Evolutionary conservation across 768 basidiomycete genomes (phyloP).

Genomic region (Suillus lakei): DNA sequence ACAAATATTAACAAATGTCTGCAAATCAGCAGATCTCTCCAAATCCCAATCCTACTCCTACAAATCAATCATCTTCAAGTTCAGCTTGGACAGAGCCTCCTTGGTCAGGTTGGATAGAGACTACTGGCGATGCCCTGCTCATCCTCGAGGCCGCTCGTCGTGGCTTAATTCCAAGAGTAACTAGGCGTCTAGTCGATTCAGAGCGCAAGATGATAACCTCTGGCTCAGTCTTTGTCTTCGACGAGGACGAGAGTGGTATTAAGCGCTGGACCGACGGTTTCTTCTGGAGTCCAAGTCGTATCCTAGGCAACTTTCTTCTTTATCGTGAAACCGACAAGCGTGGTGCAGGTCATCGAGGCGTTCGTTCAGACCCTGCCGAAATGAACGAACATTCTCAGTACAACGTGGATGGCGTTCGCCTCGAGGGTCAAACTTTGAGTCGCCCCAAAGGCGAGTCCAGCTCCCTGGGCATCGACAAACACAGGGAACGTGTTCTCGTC

Average conservation of each 20-base stretch:
- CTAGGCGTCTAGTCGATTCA: slow-evolving; percentile 87
- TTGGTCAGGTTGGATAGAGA: slow-evolving; percentile 94
- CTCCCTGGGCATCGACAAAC: slow-evolving; percentile 60
- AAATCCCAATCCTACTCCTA: slow-evolving; percentile 20
- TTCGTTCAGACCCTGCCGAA: slow-evolving; percentile 46
- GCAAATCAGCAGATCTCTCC: slow-evolving; percentile 35
- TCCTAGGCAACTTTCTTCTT: slow-evolving; percentile 92
- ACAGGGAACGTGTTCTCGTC: slow-evolving; percentile 80
- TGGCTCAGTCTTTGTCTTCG: slow-evolving; percentile 95
- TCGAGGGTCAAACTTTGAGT: slow-evolving; percentile 55
- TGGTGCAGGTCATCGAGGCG: slow-evolving; percentile 63
- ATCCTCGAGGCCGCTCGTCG: slow-evolving; percentile 93
- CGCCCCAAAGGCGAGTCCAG: slow-evolving; percentile 62
- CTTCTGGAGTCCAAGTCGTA: slow-evolving; percentile 92
- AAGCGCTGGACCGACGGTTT: slow-evolving; percentile 99
- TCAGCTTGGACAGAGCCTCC: slow-evolving; percentile 85
- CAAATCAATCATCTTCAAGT: slow-evolving; percentile 39
- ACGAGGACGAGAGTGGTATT: slow-evolving; percentile 96
- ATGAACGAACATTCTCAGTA: slow-evolving; percentile 44
- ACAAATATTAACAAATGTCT: slow-evolving; percentile 32
- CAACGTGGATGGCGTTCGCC: slow-evolving; percentile 36
- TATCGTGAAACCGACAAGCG: slow-evolving; percentile 94
- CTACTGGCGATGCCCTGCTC: slow-evolving; percentile 93
- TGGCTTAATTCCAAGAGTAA: slow-evolving; percentile 90
- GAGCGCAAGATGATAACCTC: slow-evolving; percentile 93